Percentiles rank a stretch among this genome's conserved stretches.
Conservation (phyloP, 2,329 filamentous ascomycete genomes). For the Alternaria ethzedia region DNA sequence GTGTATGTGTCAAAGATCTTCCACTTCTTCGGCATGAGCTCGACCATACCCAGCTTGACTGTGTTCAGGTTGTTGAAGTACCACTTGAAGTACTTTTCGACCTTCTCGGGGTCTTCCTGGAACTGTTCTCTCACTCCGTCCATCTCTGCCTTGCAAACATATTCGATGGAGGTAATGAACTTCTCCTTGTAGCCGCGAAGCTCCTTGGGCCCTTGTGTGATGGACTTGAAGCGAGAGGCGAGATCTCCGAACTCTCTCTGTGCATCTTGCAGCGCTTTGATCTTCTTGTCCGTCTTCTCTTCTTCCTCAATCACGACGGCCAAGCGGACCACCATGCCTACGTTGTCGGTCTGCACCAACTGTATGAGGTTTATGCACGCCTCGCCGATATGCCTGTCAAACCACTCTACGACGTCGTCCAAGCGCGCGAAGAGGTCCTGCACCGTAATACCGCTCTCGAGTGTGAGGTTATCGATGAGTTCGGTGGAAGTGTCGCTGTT, state of each 20-base stretch:
- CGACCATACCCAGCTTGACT: conserved; percentile 89
- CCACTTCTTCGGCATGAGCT: conserved; percentile 95
- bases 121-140: conserved; percentile 75
- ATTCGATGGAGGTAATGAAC: conserved; percentile 80
- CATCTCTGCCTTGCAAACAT: conserved; percentile 76
- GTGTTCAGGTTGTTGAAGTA: conserved; percentile 98
- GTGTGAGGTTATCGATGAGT: conserved; percentile 74
- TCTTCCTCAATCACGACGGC: conserved; percentile 93
- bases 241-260: conserved; percentile 96
- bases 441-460: conserved; percentile 75
- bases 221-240: conserved; percentile 90
- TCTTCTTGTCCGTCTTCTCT: conserved; percentile 93
- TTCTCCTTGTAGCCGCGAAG: conserved; percentile 97
- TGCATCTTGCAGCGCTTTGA: conserved; percentile 89
- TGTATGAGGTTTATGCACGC: conserved; percentile 90
- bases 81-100: conserved; percentile 92
- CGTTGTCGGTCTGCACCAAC: conserved; percentile 84
- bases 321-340: conserved; percentile 86
- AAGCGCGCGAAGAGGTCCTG: conserved; percentile 88
- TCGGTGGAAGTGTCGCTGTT: conserved; percentile 85
- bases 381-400: conserved; percentile 90
- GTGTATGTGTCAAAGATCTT: conserved; percentile 90
- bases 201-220: conserved; percentile 90
- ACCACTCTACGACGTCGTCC: conserved; percentile 89
- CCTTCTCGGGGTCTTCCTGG: conserved; percentile 77